Conservation (phyloP, 768 basidiomycete species). For the Mycena leptocephala region DNA sequence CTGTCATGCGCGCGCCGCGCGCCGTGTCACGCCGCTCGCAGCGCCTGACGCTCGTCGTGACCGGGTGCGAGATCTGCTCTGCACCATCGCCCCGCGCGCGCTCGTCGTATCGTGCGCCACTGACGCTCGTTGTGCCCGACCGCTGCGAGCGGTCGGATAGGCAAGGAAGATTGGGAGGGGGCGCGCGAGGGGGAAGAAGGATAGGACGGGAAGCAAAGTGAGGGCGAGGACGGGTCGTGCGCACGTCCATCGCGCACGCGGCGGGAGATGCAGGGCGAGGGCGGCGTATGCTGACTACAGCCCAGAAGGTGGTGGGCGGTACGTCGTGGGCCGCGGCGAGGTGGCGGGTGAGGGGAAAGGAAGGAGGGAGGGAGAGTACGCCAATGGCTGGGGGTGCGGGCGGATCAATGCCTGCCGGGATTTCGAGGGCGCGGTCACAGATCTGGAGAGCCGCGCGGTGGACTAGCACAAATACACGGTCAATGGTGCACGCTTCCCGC, state of each 20-base stretch:
- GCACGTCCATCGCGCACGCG: neutral
- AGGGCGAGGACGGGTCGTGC: neutral
- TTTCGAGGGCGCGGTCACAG: no score
- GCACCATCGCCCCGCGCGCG: neutral
- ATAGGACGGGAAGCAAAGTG: neutral
- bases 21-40: neutral
- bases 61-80: neutral
- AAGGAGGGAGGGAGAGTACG: no score
- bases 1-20: neutral
- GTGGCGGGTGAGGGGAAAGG: no score
- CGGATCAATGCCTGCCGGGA: no score
- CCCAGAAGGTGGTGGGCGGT: neutral
- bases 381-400: no score
- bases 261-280: neutral
- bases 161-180: neutral
- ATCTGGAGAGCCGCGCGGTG: no score
- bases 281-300: no score
- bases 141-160: neutral
- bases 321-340: neutral
- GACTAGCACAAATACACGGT: no score
- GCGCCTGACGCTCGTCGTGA: neutral
- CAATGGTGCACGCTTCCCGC: no score
- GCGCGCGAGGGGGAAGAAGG: neutral
- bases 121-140: neutral
- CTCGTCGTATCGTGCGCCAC: neutral